A percentile compares a stretch with the other conserved stretches of the same genome.
phyloP scores from a whole-genome alignment of 179 eudicot species.

The Nepenthes alata region DNA sequence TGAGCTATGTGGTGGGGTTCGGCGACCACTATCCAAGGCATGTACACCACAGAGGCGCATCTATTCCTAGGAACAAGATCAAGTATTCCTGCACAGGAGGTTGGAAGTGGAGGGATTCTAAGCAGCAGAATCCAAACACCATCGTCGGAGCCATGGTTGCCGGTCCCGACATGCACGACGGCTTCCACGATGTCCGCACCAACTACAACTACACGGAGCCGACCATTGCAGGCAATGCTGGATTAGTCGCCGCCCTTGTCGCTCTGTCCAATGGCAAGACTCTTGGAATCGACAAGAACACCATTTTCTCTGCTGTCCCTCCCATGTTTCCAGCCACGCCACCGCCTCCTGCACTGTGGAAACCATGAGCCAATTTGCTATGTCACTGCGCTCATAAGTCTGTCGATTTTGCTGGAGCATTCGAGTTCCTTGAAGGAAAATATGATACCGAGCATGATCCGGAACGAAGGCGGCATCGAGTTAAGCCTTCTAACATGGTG shows the following conservation, averaged over 20 bases:
- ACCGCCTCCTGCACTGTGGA: constrained; percentile 96
- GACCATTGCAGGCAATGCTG: constrained; percentile 84
- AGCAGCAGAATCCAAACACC: constrained; percentile 67
- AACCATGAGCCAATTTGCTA: constrained; percentile 30
- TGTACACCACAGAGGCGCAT: constrained; percentile 89
- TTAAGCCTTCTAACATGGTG: no score
- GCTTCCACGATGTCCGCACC: constrained; percentile 73
- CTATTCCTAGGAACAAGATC: constrained; percentile 74
- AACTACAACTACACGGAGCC: constrained; percentile 93
- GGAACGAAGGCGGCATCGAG: no score
- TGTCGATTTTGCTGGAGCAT: no score
- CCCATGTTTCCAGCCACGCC: constrained; percentile 89
- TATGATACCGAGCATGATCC: no score
- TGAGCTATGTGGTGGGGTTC: constrained; percentile 83
- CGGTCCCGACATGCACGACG: constrained; percentile 79
- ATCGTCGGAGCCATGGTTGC: constrained; percentile 91
- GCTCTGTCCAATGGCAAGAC: constrained; percentile 59
- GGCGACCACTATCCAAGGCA: constrained; percentile 62
- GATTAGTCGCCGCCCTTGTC: constrained; percentile 78
- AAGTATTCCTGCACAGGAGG: constrained; percentile 90
- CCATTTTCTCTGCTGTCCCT: constrained; percentile 90
- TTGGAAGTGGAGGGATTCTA: constrained; percentile 76
- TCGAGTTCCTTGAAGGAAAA: no score
- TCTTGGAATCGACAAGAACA: constrained; percentile 73
- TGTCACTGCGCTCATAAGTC: no score